phyloP scores from a whole-genome alignment of 306 rosid species.

The Biancaea sappan region DNA sequence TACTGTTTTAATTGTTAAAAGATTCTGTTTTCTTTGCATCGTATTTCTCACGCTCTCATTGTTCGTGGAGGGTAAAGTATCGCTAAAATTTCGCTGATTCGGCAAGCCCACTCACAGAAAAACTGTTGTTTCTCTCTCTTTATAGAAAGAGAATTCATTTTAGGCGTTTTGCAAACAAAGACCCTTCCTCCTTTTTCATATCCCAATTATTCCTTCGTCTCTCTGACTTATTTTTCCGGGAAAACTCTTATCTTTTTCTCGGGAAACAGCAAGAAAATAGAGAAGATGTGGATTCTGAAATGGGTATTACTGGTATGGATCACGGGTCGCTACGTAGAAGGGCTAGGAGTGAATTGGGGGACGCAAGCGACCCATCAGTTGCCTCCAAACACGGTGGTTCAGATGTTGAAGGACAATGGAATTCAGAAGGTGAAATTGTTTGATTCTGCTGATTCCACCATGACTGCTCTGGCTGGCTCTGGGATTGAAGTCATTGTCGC shows the following conservation, averaged over 20 bases:
- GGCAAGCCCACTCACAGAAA: slow-evolving; percentile 41
- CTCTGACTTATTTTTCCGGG: neutral
- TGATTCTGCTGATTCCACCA: slow-evolving; percentile 74
- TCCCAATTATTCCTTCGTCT: neutral
- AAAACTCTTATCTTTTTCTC: neutral
- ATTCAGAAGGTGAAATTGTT: slow-evolving; percentile 90
- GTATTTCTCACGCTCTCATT: slow-evolving; percentile 13
- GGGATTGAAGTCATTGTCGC: slow-evolving; percentile 94
- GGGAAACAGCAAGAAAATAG: slow-evolving; percentile 48
- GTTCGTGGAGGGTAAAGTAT: slow-evolving; percentile 36
- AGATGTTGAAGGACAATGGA: slow-evolving; percentile 87
- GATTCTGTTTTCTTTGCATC: neutral
- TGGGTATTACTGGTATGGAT: slow-evolving; percentile 49
- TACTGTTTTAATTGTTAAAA: neutral
- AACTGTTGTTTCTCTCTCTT: slow-evolving; percentile 41
- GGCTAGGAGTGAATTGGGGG: slow-evolving; percentile 98
- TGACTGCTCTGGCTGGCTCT: slow-evolving; percentile 78
- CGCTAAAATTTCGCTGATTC: slow-evolving; percentile 48
- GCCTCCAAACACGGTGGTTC: slow-evolving; percentile 75
- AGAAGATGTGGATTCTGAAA: slow-evolving; percentile 29
- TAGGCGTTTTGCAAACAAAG: neutral
- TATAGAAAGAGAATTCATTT: neutral
- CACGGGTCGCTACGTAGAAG: slow-evolving; percentile 52
- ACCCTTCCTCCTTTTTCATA: neutral
- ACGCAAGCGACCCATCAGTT: slow-evolving; percentile 78